Evolutionary conservation across 2,329 filamentous ascomycete species (phyloP), one percentile per base, ranked within the genome.

Genomic region (Trichoderma arundinaceum): DNA sequence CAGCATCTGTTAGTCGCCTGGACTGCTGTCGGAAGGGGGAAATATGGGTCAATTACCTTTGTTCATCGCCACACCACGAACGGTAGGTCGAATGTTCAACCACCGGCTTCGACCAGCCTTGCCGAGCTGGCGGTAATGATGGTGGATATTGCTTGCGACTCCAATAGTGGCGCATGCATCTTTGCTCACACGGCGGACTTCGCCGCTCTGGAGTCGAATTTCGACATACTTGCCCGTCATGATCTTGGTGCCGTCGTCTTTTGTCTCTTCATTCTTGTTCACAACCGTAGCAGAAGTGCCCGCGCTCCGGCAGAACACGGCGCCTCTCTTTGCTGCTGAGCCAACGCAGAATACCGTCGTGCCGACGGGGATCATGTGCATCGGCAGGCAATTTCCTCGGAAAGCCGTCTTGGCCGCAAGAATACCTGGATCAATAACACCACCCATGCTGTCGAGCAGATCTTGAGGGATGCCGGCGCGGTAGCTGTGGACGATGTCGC

Each of bases 31-130:
- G 35, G 10, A 38, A 38, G 10, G 2, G 6, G 12, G 28, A 33
- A 8, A 33, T 19, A 44, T n/a, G 49, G 28, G 39, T 43, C 28
- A 78, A 85, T 75, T 81, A 92, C 91, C 88, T 77, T 94, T 93
- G 83, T 99, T 99, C 96, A 99, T 99, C 69, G 96, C 95, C 73
- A 98, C 82, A 90, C 95, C 96, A 83, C 96, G 89, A 51, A 99
- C 95, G 0, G 95, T 97, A 15, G 95, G 95, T 71, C 95, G 86
- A 75, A 96, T 97, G 75, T 95, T 95, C 71, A 98, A 80, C 94
- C 93, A 97, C 74, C 95, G 88, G 72, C 90, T 93, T 73, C 96
- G 88, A 75, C 95, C 95, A 72, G 95, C 95, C 82, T 99, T 99
- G 73, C 96, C 96, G 65, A 99, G 85, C 75, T 95, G 92, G 70